Conservation (phyloP, 148 eudicot species). For the Agrostemma githago region DNA sequence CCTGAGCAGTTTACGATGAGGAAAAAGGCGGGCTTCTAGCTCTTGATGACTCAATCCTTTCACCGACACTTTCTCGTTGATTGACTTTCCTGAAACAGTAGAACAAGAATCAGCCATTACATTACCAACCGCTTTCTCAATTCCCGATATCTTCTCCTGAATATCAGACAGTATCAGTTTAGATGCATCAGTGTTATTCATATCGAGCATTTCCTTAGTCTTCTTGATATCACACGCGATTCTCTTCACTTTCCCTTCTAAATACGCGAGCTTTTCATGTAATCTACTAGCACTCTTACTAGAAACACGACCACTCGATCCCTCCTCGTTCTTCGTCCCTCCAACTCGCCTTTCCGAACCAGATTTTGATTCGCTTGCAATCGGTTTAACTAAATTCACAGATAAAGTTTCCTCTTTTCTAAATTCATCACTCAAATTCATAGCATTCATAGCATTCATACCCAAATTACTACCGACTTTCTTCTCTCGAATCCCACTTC, state of each 20-base stretch:
- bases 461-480: conserved; percentile 11
- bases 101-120: conserved; percentile 34
- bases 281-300: conserved; percentile 61
- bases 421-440: conserved; percentile 3
- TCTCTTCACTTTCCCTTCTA: conserved; percentile 87
- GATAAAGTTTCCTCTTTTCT: conserved; percentile 17
- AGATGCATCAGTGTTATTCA: conserved; percentile 68
- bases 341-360: conserved; percentile 1
- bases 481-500: neutral
- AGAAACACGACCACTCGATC: conserved; percentile 22
- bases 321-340: conserved; percentile 28
- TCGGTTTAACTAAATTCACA: conserved; percentile 6
- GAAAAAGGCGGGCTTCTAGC: conserved; percentile 72
- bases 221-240: conserved; percentile 90
- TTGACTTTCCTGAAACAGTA: conserved; percentile 18
- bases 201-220: conserved; percentile 86
- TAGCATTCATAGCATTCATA: neutral
- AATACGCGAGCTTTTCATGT: conserved; percentile 81
- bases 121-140: conserved; percentile 77
- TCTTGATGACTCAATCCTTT: conserved; percentile 64
- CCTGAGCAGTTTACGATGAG: conserved; percentile 65
- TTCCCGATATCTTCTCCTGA: conserved; percentile 79
- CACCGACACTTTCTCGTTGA: conserved; percentile 24
- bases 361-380: neutral
- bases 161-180: conserved; percentile 76